Evolutionary conservation across 208 protist genomes (phyloP).

Genomic region (Leishmania aethiopica): DNA sequence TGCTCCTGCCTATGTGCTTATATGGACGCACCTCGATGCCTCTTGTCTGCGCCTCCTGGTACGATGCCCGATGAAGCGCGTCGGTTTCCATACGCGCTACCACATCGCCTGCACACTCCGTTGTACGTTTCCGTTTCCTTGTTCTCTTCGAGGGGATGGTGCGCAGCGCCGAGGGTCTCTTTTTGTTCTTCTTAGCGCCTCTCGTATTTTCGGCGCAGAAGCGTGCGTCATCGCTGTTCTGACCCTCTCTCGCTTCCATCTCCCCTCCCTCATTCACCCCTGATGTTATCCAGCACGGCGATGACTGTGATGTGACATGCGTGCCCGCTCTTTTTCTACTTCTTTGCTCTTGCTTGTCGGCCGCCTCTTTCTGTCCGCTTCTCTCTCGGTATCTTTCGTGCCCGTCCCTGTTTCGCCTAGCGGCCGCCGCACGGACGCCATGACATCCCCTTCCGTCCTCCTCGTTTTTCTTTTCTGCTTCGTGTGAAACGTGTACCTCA

Average conservation of each 20-base stretch:
- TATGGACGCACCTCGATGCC: background rate
- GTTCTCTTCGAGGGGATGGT: background rate
- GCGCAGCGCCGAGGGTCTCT: background rate
- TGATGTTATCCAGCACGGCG: background rate
- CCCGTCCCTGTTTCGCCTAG: background rate
- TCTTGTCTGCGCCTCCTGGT: background rate
- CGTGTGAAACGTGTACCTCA: background rate
- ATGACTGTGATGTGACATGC: background rate
- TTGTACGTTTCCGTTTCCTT: background rate
- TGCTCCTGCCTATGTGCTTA: background rate
- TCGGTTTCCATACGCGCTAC: background rate
- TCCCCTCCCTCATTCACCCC: background rate
- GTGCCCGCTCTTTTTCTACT: background rate
- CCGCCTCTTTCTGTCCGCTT: background rate
- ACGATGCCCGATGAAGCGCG: background rate
- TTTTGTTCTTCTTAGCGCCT: background rate
- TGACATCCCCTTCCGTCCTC: no score
- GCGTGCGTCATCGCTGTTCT: background rate
- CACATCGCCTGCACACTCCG: background rate
- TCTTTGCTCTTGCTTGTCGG: background rate
- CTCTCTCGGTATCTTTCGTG: background rate
- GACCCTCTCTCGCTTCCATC: background rate
- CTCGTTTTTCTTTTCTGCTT: background rate
- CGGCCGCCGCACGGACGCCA: background rate
- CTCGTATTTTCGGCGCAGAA: background rate